Evolutionary conservation across 2,329 filamentous ascomycete genomes (phyloP), one percentile per base, ranked within the genome.

Genomic region (Colletotrichum sublineola): DNA sequence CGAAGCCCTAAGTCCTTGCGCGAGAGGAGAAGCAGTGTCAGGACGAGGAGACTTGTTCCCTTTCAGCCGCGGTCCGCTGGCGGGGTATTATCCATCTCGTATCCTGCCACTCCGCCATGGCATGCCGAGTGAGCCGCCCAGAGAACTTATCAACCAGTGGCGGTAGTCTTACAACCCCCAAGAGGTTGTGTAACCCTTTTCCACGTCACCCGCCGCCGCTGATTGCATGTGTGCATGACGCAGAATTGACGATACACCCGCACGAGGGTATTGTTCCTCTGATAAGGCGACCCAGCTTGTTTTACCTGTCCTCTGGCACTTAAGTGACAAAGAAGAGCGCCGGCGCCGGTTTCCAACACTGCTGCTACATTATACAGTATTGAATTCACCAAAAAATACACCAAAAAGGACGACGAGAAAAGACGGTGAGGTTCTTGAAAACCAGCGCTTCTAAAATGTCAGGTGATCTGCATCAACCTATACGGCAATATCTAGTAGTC

Each of bases 211-310:
- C 46, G 61, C 56, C 46, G n/a, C 55, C 44, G 31, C 55, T 20
- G 20, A 36, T 52, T 4, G 42, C 33, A 67, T 67, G 33, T 3
- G 50, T 44, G 64, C 42, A 57, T 68, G 56, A 71, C 50, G 64
- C 63, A 67, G 11, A 65, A 12, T 0, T 33, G 40, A n/a, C 52
- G 31, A 33, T 48, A 11, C 29, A 38, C 18, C 11, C 48, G 7
- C 50, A 18, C 33, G 24, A 53, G 24, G 12, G 12, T 14, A 1
- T 31, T 18, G 9, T 33, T 31, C 15, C 15, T 31, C 29, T 29
- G 14, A 53, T 31, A 18, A 6, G 50, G 6, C 29, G 29, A 8
- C 14, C 14, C 29, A 18, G 18, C 5, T 8, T 52, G 14, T 14
- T 29, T 31, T 29, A 14, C 48, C 24, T 8, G 24, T 6, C 11